Base-by-base conservation (phyloP, 495 filamentous ascomycete species). In the Trypethelium eluteriae region DNA sequence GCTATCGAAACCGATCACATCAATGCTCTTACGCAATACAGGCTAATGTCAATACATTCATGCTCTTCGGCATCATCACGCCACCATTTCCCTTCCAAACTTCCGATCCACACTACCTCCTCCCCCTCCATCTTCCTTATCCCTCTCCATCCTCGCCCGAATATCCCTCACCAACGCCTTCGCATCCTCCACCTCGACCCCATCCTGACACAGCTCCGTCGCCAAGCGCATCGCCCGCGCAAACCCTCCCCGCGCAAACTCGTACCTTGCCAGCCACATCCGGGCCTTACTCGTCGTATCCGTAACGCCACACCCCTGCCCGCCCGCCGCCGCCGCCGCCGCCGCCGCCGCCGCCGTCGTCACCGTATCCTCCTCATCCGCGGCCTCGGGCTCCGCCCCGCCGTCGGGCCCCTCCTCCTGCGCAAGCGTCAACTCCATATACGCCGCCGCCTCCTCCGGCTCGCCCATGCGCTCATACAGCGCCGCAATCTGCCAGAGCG, bases 151-250 rank as follows among this genome's bases (percentile, higher is more conserved):
- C 74, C 92, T 84, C 3, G 90, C 89, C 69, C 93, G 81, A 32
- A 96, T 83, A 79, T 98, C 94, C 67, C 92, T 83, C 69, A 97
- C 90, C 68, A 99, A 80, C 2, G 93, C 93, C 80, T 98, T 97
- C 14, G 95, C 95, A 76, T 99, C 95, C 76, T 99, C 95, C 16
- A 99, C 92, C 77, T 99, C 95, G 36, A 92, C 86, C 0, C 95
- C 95, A 79, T 99, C 95, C 76, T 97, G 91, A 76, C 92, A 97
- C 44, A 98, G 80, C 74, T 98, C 93, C 63, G 84, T 89, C 2
- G 92, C 93, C 16, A 96, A 78, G 69, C 91, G 88, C 76, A 89
- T 89, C 16, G 91, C 90, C 61, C 88, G 83, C 4, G 79, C 79
- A 65, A 89, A 88, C 71, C 93, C 89, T 38, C 88, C 89, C 34